These are phyloP conservation scores for Wickerhamiella alocasiicola DNA, from an alignment of 805 yeast genomes.

Conservation along the genomic window DNA sequence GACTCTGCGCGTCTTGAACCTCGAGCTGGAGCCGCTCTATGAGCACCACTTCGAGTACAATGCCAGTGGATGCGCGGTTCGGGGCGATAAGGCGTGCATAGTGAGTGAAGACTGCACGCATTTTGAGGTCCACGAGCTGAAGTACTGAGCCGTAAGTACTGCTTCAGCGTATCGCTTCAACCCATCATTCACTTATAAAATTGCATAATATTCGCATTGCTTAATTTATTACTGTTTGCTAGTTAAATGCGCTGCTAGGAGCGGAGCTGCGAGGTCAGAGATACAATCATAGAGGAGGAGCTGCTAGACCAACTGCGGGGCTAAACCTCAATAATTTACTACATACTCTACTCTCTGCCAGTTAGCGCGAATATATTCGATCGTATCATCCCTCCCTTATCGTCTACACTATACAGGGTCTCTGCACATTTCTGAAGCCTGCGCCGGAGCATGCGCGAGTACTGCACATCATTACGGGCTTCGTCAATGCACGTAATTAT, in stretches of 20 bases:
- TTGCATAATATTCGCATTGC: no score
- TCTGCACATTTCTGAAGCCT: conserved; percentile 9
- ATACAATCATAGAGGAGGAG: no score
- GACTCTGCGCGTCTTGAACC: not conserved
- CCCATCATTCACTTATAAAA: no score
- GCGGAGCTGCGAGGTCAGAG: no score
- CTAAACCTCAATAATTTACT: no score
- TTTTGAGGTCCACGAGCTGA: conserved; percentile 2
- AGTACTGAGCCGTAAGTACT: no score
- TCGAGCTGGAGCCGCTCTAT: not conserved
- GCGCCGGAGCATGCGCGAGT: conserved; percentile 1
- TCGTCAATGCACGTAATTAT: conserved; percentile 7
- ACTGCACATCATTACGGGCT: not conserved
- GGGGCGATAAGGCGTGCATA: not conserved
- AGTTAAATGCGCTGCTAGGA: no score
- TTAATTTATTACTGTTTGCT: no score
- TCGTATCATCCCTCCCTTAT: not conserved
- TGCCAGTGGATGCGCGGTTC: not conserved
- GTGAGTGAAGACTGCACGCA: conserved; percentile 5
- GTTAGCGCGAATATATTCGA: not conserved
- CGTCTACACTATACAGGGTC: conserved; percentile 6
- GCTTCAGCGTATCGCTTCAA: no score
- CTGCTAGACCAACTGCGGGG: no score
- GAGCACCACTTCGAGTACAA: not conserved
- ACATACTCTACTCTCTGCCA: no score